phyloP scores from a whole-genome alignment of 164 flowering plant genomes.

The Magnolia kwangsiensis region DNA sequence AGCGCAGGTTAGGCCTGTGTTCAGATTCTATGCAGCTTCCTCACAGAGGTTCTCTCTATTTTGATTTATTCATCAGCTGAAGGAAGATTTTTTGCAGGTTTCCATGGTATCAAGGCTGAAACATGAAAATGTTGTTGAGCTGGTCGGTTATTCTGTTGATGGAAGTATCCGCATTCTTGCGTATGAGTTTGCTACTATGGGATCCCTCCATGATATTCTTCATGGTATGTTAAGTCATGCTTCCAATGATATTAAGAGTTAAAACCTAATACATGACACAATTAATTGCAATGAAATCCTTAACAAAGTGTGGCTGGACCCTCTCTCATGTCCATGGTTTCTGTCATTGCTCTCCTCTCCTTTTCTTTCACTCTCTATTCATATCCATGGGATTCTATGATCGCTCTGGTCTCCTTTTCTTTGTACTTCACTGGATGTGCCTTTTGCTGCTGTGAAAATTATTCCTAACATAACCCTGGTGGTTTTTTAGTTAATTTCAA shows the following conservation, averaged over 20 bases:
- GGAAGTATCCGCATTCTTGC: conserved; percentile 73
- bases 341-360: too few species aligned
- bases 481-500: too few species aligned
- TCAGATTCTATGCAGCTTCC: background rate
- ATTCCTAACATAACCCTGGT: too few species aligned
- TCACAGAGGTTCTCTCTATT: background rate
- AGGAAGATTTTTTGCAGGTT: conserved; percentile 41
- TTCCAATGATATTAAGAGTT: background rate
- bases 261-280: background rate
- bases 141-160: conserved; percentile 79
- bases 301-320: too few species aligned
- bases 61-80: background rate
- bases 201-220: conserved; percentile 87
- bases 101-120: conserved; percentile 85
- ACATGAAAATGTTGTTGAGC: conserved; percentile 71
- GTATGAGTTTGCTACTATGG: conserved; percentile 86
- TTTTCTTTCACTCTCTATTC: too few species aligned
- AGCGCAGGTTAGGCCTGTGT: conserved; percentile 54
- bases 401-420: too few species aligned
- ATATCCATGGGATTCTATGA: too few species aligned
- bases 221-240: conserved; percentile 47
- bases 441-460: too few species aligned
- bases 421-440: too few species aligned
- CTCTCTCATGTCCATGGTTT: too few species aligned
- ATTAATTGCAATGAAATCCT: background rate